These are phyloP conservation scores for Talaromyces sp. DNA, from an alignment of 2,329 filamentous ascomycete species.

Conservation along the genomic window DNA sequence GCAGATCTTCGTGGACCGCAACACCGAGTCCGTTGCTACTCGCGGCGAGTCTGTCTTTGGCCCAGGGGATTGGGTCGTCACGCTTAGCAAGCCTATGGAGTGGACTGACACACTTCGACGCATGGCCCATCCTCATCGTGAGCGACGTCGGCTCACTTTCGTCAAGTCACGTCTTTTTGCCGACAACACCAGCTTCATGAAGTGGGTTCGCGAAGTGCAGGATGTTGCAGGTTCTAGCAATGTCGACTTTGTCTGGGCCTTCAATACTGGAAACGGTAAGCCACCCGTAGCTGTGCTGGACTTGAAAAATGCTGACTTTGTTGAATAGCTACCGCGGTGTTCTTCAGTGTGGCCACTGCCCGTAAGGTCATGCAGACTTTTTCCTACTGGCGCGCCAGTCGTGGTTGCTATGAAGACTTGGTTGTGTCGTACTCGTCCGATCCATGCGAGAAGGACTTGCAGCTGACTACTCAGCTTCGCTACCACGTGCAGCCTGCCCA, in stretches of 20 bases:
- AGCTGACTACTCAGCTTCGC: conserved; percentile 22
- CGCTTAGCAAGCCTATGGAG: conserved; percentile 29
- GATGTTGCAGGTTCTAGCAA: conserved; percentile 33
- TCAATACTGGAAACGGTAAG: conserved; percentile 44
- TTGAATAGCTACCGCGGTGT: conserved; percentile 24
- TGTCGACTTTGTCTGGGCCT: conserved; percentile 41
- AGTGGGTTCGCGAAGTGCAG: conserved; percentile 36
- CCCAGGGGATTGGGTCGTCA: conserved; percentile 22
- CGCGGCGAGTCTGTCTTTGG: conserved; percentile 35
- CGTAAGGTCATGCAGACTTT: conserved; percentile 30
- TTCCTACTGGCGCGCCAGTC: conserved; percentile 20
- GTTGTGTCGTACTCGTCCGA: conserved; percentile 33
- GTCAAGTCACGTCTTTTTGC: conserved; percentile 38
- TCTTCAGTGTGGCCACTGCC: conserved; percentile 27
- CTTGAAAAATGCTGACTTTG: neutral
- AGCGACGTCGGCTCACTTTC: conserved; percentile 43
- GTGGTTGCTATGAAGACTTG: conserved; percentile 27
- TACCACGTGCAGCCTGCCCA: conserved; percentile 10
- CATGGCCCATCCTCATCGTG: conserved; percentile 35
- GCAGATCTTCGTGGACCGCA: conserved; percentile 31
- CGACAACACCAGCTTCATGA: conserved; percentile 30
- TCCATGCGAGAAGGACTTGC: conserved; percentile 35
- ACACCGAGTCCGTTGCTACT: conserved; percentile 27
- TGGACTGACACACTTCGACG: conserved; percentile 34
- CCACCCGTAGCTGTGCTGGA: neutral